These are phyloP conservation scores for Agaricus bisporus DNA, from an alignment of 768 basidiomycete genomes.

Conservation along the genomic window DNA sequence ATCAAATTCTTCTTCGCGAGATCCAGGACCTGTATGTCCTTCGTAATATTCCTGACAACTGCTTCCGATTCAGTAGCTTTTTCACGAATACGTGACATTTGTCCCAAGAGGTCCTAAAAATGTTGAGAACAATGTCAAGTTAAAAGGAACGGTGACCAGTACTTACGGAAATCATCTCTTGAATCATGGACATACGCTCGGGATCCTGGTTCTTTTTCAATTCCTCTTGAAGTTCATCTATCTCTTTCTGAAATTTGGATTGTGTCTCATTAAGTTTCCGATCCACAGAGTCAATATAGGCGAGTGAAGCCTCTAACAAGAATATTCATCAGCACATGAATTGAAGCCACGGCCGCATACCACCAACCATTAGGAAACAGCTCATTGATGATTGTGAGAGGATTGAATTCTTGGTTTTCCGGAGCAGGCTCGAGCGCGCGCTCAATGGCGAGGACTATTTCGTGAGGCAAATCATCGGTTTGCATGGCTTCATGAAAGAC, in stretches of 20 bases:
- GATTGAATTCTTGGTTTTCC: conserved; percentile 50
- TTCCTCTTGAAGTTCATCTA: conserved; percentile 59
- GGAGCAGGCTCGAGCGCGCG: conserved; percentile 56
- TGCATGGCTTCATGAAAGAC: conserved; percentile 1
- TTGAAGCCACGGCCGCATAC: background rate
- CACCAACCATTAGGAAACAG: conserved; percentile 75
- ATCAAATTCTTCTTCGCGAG: conserved; percentile 91
- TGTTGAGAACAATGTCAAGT: conserved; percentile 6
- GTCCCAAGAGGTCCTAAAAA: conserved; percentile 79
- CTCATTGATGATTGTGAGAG: conserved; percentile 53
- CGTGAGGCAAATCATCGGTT: conserved; percentile 51
- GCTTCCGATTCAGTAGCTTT: conserved; percentile 97
- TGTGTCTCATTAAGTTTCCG: conserved; percentile 65
- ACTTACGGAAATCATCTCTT: conserved; percentile 82
- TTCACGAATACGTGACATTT: conserved; percentile 94
- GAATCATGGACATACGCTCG: conserved; percentile 83
- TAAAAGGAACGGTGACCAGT: background rate
- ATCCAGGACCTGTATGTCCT: conserved; percentile 93
- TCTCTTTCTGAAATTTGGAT: conserved; percentile 62
- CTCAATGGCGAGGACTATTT: conserved; percentile 65
- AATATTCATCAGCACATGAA: background rate
- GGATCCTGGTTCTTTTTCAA: conserved; percentile 77
- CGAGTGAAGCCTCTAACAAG: conserved; percentile 65
- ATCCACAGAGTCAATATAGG: conserved; percentile 66
- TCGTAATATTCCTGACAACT: conserved; percentile 91